A percentile compares a stretch with the other conserved stretches of the same genome.
Evolutionary conservation across 1,284 basidiomycete genomes (phyloP).

Genomic region (Trichosporon ovoides): DNA sequence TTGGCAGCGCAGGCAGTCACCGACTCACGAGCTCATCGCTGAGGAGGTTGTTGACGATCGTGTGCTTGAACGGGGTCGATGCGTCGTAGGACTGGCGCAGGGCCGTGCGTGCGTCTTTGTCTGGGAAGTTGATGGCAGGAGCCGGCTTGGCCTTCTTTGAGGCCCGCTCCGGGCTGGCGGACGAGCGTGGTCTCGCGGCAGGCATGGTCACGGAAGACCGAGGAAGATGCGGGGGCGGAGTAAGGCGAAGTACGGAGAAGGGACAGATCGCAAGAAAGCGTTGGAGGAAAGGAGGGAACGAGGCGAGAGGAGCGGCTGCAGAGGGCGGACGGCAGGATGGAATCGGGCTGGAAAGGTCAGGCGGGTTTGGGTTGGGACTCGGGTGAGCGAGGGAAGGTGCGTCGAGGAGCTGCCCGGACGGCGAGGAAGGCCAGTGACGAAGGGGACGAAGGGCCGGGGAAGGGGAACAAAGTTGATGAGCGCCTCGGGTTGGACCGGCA

Average conservation of each 20-base stretch:
- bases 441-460: background rate
- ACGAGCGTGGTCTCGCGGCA: slow-evolving; percentile 26
- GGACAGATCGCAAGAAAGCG: background rate
- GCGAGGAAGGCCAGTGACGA: background rate
- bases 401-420: background rate
- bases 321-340: background rate
- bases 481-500: slow-evolving; percentile 5
- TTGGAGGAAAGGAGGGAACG: background rate
- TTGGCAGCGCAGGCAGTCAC: background rate
- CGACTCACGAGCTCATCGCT: slow-evolving; percentile 69
- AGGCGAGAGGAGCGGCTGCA: background rate
- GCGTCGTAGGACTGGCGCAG: slow-evolving; percentile 54
- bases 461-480: slow-evolving; percentile 5
- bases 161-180: slow-evolving; percentile 18
- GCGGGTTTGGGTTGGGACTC: background rate
- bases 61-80: slow-evolving; percentile 76
- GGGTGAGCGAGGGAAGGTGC: background rate
- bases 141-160: slow-evolving; percentile 28
- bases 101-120: slow-evolving; percentile 17
- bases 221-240: background rate
- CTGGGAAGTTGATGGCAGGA: slow-evolving; percentile 29
- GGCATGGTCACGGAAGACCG: slow-evolving; percentile 24
- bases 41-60: slow-evolving; percentile 74
- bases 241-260: background rate
- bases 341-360: background rate